Evolutionary conservation across 306 rosid species (phyloP), one percentile per base, ranked within the genome.

Genomic region (Cajanus cajan): DNA sequence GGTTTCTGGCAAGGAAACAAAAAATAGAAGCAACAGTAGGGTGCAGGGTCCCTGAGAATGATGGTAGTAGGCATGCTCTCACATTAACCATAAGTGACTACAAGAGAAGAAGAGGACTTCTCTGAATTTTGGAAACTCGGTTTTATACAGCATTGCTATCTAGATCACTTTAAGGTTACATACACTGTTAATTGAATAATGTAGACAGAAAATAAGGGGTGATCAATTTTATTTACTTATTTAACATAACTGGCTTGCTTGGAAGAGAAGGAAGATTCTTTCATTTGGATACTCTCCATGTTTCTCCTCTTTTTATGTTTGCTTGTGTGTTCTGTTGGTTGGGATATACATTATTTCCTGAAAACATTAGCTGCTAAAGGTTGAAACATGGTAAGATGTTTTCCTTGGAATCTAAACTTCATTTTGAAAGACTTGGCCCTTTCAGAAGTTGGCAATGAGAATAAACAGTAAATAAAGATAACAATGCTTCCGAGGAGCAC

Each of bases 71-170:
- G 73, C 91, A 87, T 80, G 78, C 62, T 65, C 79, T 73, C 44
- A 79, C 91, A 19, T 76, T 89, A 80, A 36, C 91, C 1, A 81
- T 90, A 52, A 82, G 88, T 54, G 96, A 90, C 63, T 89, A 90
- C 79, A 89, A 85, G 89, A 87, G 90, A 82, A 85, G 91, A 73
- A 84, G 89, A 84, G 93, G 94, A 39, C 90, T 90, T 50, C 87
- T 88, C 18, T 90, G 80, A 83, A 48, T 10, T 76, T 50, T 68
- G 13, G 4, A 9, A 50, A 45, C 55, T 80, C 74, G 8, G 43
- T 61, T 43, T 40, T 36, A 28, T 24, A 70, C 61, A 4, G 39
- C n/a, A n/a, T 16, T 54, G 18, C 19, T 66, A 12, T 66, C 36
- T 21, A 28, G 9, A 47, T n/a, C 75, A 28, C 44, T 33, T 51